Conservation (phyloP, 441 rosid species). For the Pelargonium cotyledonis region DNA sequence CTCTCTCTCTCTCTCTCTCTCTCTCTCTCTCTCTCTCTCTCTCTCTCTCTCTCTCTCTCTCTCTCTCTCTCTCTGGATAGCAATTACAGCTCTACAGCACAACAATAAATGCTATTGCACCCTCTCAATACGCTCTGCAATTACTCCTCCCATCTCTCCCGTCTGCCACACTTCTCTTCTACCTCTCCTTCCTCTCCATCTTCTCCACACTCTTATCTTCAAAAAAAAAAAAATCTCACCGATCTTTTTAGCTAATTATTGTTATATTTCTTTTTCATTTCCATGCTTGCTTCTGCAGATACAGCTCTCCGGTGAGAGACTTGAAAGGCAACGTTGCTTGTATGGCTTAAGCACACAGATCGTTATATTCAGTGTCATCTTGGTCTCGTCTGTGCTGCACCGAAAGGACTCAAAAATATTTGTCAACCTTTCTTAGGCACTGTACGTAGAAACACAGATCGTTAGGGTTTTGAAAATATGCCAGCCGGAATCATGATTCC, state of each 20-base stretch:
- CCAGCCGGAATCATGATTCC: conserved; percentile 56
- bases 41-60: too few relatives aligned
- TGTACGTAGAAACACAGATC: too few relatives aligned
- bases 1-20: too few relatives aligned
- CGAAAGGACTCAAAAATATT: too few relatives aligned
- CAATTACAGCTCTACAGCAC: conserved; percentile 51
- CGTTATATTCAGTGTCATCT: conserved; percentile 2
- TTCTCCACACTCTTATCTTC: too few relatives aligned
- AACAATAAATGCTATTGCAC: conserved; percentile 87
- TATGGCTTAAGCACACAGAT: too few relatives aligned
- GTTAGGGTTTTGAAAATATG: conserved; percentile 37
- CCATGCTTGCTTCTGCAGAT: conserved; percentile 14
- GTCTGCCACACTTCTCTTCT: conserved; percentile 31
- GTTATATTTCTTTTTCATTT: background rate
- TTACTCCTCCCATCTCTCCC: conserved; percentile 43
- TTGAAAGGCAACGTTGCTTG: too few relatives aligned
- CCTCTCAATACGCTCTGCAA: conserved; percentile 78
- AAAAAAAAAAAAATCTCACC: too few relatives aligned
- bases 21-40: too few relatives aligned
- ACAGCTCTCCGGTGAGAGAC: too few relatives aligned
- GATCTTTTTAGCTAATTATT: too few relatives aligned
- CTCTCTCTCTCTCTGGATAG: conserved; percentile 30
- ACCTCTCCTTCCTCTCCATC: conserved; percentile 5
- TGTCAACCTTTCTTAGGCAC: background rate
- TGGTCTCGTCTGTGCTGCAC: background rate